Percentiles rank a stretch among this genome's conserved stretches.
phyloP scores from a whole-genome alignment of 2,329 filamentous ascomycete species.

The Fusarium foetens region DNA sequence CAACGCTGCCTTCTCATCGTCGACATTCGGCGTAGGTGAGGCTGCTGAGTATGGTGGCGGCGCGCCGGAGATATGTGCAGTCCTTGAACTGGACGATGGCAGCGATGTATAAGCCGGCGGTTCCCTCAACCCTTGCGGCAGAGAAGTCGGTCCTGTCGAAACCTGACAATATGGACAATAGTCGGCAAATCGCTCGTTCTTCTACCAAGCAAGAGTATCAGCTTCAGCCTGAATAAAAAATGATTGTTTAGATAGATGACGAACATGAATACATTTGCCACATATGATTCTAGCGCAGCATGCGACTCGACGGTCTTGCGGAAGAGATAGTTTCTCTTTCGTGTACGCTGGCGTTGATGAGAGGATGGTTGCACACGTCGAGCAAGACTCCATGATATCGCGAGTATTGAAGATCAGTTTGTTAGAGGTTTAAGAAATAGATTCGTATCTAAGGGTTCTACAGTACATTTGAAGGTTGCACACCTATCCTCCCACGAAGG shows the following conservation, averaged over 20 bases:
- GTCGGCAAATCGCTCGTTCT: conserved; percentile 73
- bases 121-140: conserved; percentile 72
- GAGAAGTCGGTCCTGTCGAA: conserved; percentile 64
- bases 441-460: conserved; percentile 5
- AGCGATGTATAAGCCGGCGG: conserved; percentile 71
- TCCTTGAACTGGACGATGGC: conserved; percentile 43
- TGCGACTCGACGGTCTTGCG: conserved; percentile 68
- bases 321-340: conserved; percentile 66
- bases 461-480: conserved; percentile 6
- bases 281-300: conserved; percentile 81
- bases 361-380: conserved; percentile 74
- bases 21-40: not conserved
- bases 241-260: conserved; percentile 39
- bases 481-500: not conserved
- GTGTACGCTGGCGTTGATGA: conserved; percentile 62
- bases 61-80: conserved; percentile 42
- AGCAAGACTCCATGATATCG: conserved; percentile 64
- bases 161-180: conserved; percentile 83
- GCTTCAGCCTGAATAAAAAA: not conserved
- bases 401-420: not conserved
- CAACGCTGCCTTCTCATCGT: conserved; percentile 42
- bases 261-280: conserved; percentile 72
- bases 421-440: not conserved
- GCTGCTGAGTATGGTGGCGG: conserved; percentile 54
- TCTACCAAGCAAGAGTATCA: conserved; percentile 49